Percentiles rank a stretch among this genome's conserved stretches.
These are phyloP conservation scores for Lactarius hatsudake DNA, from an alignment of 768 basidiomycete species.

Conservation along the genomic window DNA sequence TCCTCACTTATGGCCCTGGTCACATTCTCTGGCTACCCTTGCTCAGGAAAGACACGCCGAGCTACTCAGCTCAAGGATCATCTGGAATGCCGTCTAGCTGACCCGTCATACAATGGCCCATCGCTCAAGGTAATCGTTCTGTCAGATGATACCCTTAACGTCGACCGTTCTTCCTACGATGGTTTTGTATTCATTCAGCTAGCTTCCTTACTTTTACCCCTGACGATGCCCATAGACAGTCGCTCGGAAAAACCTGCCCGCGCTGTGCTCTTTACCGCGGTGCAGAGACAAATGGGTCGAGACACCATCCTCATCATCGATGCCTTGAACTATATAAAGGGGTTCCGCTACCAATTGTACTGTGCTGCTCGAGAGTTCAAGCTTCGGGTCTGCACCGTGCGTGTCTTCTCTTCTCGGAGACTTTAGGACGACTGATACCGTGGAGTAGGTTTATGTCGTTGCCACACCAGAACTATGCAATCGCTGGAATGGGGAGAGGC, in stretches of 20 bases:
- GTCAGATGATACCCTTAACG: constrained; percentile 69
- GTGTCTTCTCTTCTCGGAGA: constrained; percentile 31
- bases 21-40: constrained; percentile 86
- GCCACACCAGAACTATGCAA: constrained; percentile 72
- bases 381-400: constrained; percentile 82
- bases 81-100: constrained; percentile 51
- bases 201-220: not conserved
- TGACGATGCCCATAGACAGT: constrained; percentile 48
- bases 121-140: constrained; percentile 48
- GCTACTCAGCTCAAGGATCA: constrained; percentile 59
- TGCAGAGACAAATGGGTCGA: constrained; percentile 67
- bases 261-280: constrained; percentile 75
- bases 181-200: constrained; percentile 43
- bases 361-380: constrained; percentile 90
- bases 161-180: constrained; percentile 67
- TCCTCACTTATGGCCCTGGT: constrained; percentile 77
- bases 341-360: constrained; percentile 97
- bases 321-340: constrained; percentile 95
- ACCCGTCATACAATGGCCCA: constrained; percentile 53
- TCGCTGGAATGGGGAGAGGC: constrained; percentile 65
- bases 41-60: constrained; percentile 80
- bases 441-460: constrained; percentile 66
- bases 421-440: constrained; percentile 8
- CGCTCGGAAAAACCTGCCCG: constrained; percentile 86
- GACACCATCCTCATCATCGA: constrained; percentile 88